Conservation (phyloP, 257 asterid species). For the Rauvolfia tetraphylla region DNA sequence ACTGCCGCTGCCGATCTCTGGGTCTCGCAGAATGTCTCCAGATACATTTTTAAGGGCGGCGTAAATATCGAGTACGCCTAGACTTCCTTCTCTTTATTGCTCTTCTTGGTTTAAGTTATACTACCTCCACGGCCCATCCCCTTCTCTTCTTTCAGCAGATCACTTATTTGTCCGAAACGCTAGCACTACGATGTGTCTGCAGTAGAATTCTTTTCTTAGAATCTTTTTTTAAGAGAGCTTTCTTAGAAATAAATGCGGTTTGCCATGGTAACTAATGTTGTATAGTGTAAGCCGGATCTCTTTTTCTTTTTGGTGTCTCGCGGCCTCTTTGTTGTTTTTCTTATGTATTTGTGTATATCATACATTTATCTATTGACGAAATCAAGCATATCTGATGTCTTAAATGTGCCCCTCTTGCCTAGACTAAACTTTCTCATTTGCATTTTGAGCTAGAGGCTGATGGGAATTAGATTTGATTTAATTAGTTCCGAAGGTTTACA, state of each 20-base stretch:
- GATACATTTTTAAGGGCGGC: conserved; percentile 69
- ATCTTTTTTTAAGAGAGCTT: too few relatives aligned
- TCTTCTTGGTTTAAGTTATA: too few relatives aligned
- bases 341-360: background rate
- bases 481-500: background rate
- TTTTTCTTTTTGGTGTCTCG: too few relatives aligned
- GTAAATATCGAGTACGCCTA: conserved; percentile 61
- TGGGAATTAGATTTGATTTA: background rate
- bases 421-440: background rate
- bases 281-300: background rate
- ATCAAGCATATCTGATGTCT: background rate
- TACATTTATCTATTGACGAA: background rate
- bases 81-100: background rate
- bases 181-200: background rate
- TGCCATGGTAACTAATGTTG: background rate
- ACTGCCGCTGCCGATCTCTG: conserved; percentile 59
- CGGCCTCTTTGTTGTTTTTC: background rate
- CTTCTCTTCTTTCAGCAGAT: background rate
- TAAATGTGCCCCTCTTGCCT: background rate
- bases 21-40: conserved; percentile 82
- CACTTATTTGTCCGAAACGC: background rate
- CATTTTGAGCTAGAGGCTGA: background rate
- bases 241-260: background rate
- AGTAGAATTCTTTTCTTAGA: too few relatives aligned
- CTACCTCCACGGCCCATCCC: background rate